A percentile compares a stretch with the other conserved stretches of the same genome.
Conservation (phyloP, 2,329 filamentous ascomycete species). For the Xylariaceae sp. region DNA sequence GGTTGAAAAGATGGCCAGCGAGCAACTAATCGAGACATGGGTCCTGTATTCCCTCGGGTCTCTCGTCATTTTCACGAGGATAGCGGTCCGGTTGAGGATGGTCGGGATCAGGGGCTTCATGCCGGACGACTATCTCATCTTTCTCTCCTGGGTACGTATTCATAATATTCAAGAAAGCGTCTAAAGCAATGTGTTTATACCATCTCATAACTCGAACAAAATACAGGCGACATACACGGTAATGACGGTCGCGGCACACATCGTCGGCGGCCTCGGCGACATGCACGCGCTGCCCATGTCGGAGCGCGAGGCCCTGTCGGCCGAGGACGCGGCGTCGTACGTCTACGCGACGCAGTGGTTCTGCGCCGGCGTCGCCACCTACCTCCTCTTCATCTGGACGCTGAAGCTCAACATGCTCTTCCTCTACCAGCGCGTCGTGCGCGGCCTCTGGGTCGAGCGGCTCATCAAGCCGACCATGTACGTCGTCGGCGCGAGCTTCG, state of each 20-base stretch:
- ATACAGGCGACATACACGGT: background rate
- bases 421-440: constrained; percentile 34
- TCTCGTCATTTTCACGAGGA: background rate
- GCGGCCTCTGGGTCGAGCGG: constrained; percentile 31
- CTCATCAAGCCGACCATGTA: constrained; percentile 33
- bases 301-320: too few relatives aligned
- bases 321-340: too few relatives aligned
- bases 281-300: background rate
- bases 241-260: background rate
- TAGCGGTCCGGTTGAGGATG: background rate
- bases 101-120: background rate
- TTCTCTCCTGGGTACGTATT: constrained; percentile 1
- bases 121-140: constrained; percentile 1
- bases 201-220: too few relatives aligned
- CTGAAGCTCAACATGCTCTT: constrained; percentile 39
- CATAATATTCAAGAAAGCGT: too few relatives aligned
- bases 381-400: constrained; percentile 34
- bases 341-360: constrained; percentile 33
- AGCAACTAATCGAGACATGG: background rate
- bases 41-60: background rate
- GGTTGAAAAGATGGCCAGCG: too few relatives aligned
- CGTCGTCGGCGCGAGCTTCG: constrained; percentile 8
- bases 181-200: too few relatives aligned
- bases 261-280: background rate
- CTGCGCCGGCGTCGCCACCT: constrained; percentile 30